Conservation (phyloP, 2,329 filamentous ascomycete genomes). For the Verticillium isaacii region DNA sequence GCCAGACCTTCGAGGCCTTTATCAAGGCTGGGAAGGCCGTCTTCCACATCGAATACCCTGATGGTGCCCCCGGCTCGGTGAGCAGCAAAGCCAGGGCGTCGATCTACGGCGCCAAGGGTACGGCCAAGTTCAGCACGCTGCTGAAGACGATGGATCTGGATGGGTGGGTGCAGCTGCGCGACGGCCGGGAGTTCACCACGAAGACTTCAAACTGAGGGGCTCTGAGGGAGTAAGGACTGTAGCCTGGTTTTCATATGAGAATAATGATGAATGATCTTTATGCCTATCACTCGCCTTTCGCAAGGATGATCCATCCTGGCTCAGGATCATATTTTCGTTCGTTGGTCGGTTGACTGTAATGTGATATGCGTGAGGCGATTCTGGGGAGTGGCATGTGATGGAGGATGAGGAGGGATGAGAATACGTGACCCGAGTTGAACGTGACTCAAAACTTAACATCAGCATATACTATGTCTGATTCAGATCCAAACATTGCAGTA, state of each 20-base stretch:
- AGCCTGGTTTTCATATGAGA: background rate
- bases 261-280: background rate
- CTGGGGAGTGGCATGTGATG: too few species aligned
- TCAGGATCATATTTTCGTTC: too few species aligned
- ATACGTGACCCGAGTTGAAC: too few species aligned
- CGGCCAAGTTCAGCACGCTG: slow-evolving; percentile 54
- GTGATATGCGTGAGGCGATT: too few species aligned
- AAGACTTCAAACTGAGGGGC: background rate
- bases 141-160: slow-evolving; percentile 62
- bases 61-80: slow-evolving; percentile 34
- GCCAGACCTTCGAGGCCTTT: slow-evolving; percentile 52
- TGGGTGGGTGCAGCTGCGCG: slow-evolving; percentile 57
- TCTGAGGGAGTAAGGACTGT: background rate
- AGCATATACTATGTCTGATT: too few species aligned
- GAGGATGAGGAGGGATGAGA: too few species aligned
- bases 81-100: slow-evolving; percentile 23
- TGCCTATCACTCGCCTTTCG: too few species aligned
- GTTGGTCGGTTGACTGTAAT: too few species aligned
- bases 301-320: too few species aligned
- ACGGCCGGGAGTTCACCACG: slow-evolving; percentile 14
- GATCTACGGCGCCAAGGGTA: slow-evolving; percentile 40
- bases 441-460: too few species aligned
- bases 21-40: slow-evolving; percentile 60
- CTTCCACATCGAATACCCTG: slow-evolving; percentile 69
- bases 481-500: too few species aligned